Base-by-base conservation (phyloP, 2,329 filamentous ascomycete genomes). In the Epichloe coenophiala region DNA sequence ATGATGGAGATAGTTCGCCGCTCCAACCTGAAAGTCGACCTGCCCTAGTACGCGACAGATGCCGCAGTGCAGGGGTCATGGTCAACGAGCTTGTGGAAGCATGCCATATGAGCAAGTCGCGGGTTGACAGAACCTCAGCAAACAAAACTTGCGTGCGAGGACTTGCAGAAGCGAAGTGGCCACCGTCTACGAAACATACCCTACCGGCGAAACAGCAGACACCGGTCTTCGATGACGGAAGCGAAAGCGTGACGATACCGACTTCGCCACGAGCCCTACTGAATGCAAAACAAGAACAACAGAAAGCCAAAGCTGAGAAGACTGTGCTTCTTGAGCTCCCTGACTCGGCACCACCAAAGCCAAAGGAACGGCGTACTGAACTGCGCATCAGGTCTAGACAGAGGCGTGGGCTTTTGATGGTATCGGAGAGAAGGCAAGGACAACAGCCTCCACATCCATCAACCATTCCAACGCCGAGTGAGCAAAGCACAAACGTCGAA, bases 331-430 rank as follows among this genome's bases (percentile, higher is more conserved):
- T 23, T n/a, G 27, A 36, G 11, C 47, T 11, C 7, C 47, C n/a
- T 4, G 27, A 11, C 15, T 13, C 37, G 13, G 15, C 9, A 8
- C 36, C 45, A 1, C 35, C 36, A 2, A 17, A 31, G 11, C 48
- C 21, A 6, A 39, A 36, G 12, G 58, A 67, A 50, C 66, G 62
- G 8, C 69, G 68, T 45, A 72, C 72, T 17, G 70, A 73, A 53
- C 60, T 77, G 37, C 68, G 69, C 7, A 72, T 77, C 48, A 71
- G 66, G 53, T 63, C 72, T 17, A 66, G 69, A 51, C 69, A 70
- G 52, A 72, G 70, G 52, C 67, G 73, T 48, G 74, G 75, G 2
- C 57, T 78, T 7, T 57, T 77, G 42, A 65, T 77, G 61, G 48
- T 75, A 4, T 65, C 69, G 1, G 69, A 73, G 48, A 65, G 60